phyloP scores from a whole-genome alignment of 208 protist species.

The Leishmania mexicana region DNA sequence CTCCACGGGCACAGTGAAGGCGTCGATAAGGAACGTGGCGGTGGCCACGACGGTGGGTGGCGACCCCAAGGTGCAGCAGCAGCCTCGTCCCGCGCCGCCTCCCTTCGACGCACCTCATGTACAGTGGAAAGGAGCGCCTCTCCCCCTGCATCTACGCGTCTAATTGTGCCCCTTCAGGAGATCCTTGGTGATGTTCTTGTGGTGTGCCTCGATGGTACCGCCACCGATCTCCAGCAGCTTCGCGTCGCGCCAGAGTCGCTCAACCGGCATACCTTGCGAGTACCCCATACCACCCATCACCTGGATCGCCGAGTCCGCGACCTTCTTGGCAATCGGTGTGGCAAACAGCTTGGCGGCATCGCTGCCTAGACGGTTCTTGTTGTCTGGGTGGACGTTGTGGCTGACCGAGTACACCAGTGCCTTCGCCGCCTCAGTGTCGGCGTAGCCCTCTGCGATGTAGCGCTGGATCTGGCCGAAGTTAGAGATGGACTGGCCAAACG shows the following conservation, averaged over 20 bases:
- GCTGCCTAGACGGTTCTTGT: slow-evolving; percentile 81
- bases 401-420: slow-evolving; percentile 92
- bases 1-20: background rate
- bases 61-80: background rate
- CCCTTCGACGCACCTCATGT: background rate
- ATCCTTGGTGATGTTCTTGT: slow-evolving; percentile 85
- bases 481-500: slow-evolving; percentile 92
- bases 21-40: background rate
- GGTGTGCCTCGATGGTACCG: slow-evolving; percentile 82
- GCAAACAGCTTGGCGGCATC: slow-evolving; percentile 95
- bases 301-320: slow-evolving; percentile 95
- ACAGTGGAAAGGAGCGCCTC: background rate
- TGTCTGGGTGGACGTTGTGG: slow-evolving; percentile 56
- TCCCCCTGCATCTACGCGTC: background rate
- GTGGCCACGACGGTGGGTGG: background rate
- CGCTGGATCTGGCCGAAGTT: slow-evolving; percentile 96
- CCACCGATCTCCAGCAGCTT: slow-evolving; percentile 96
- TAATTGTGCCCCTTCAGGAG: slow-evolving; percentile 39
- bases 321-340: slow-evolving; percentile 93
- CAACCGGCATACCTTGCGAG: slow-evolving; percentile 95
- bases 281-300: slow-evolving; percentile 96
- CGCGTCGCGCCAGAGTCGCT: slow-evolving; percentile 95
- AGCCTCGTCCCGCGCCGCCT: background rate
- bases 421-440: slow-evolving; percentile 83
- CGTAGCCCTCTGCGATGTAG: slow-evolving; percentile 96